These are phyloP conservation scores for Xylariaceae sp. DNA, from an alignment of 2,329 filamentous ascomycete species.

Conservation along the genomic window DNA sequence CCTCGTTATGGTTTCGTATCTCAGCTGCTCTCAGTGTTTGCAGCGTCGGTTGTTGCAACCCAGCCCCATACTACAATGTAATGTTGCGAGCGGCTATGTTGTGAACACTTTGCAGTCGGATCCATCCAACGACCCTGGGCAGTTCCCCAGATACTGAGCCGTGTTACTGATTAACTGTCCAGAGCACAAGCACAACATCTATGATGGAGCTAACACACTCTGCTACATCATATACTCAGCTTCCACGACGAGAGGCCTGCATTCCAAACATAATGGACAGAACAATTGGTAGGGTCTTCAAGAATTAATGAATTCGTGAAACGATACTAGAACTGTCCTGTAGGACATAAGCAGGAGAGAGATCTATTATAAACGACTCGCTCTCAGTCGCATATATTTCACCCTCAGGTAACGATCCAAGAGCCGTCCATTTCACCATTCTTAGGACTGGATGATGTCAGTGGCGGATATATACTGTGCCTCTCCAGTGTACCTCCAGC, in stretches of 20 bases:
- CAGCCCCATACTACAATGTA: neutral
- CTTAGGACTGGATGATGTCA: slow-evolving; percentile 14
- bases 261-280: too few relatives aligned
- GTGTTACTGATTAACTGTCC: too few relatives aligned
- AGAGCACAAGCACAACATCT: too few relatives aligned
- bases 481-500: slow-evolving; percentile 26
- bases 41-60: neutral
- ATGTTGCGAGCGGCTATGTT: neutral
- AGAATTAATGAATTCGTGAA: too few relatives aligned
- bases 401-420: neutral
- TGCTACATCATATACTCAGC: too few relatives aligned
- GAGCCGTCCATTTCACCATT: neutral
- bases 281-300: too few relatives aligned
- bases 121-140: too few relatives aligned
- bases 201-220: too few relatives aligned
- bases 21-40: neutral
- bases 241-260: too few relatives aligned
- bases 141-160: too few relatives aligned
- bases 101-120: too few relatives aligned
- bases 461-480: slow-evolving; percentile 27
- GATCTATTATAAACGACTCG: neutral
- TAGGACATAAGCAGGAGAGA: neutral
- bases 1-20: too few relatives aligned
- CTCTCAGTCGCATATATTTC: neutral
- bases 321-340: neutral